These are phyloP conservation scores for Tephrocybe rancida DNA, from an alignment of 768 basidiomycete genomes.

Conservation along the genomic window DNA sequence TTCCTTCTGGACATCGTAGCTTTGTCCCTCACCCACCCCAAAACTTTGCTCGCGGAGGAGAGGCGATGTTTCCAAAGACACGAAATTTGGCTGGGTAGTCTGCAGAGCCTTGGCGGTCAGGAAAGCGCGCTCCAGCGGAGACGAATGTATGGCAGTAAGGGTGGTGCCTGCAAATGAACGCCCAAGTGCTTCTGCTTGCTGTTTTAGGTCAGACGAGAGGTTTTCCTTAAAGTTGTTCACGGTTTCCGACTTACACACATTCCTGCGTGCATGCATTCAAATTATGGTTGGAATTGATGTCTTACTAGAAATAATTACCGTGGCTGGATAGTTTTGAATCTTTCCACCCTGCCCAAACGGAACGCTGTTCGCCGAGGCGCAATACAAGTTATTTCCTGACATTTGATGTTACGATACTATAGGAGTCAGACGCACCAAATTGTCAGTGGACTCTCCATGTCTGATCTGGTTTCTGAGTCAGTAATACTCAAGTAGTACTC, in stretches of 20 bases:
- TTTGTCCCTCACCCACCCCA: slow-evolving; percentile 69
- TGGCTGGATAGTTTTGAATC: slow-evolving; percentile 77
- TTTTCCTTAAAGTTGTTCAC: not conserved
- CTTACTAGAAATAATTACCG: slow-evolving; percentile 41
- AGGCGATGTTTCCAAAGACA: slow-evolving; percentile 46
- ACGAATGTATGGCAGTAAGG: slow-evolving; percentile 64
- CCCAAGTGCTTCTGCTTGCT: slow-evolving; percentile 71
- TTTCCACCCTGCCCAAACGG: slow-evolving; percentile 75
- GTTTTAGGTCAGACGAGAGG: not conserved
- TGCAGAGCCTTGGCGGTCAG: slow-evolving; percentile 62
- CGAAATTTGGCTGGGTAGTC: slow-evolving; percentile 46
- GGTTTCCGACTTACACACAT: slow-evolving; percentile 44
- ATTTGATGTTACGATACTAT: not conserved
- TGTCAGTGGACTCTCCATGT: slow-evolving; percentile 80
- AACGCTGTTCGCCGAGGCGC: slow-evolving; percentile 18
- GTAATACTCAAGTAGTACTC: not conserved
- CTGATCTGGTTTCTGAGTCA: slow-evolving; percentile 48
- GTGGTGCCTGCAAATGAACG: slow-evolving; percentile 46
- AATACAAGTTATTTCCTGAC: not conserved
- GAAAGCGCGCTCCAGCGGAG: slow-evolving; percentile 64
- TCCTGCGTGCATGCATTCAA: slow-evolving; percentile 36
- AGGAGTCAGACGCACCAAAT: slow-evolving; percentile 47
- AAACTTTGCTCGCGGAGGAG: slow-evolving; percentile 71
- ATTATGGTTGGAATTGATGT: not conserved
- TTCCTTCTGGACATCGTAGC: slow-evolving; percentile 40